Base-by-base conservation (phyloP, 441 rosid species). In the Capsella rubella region DNA sequence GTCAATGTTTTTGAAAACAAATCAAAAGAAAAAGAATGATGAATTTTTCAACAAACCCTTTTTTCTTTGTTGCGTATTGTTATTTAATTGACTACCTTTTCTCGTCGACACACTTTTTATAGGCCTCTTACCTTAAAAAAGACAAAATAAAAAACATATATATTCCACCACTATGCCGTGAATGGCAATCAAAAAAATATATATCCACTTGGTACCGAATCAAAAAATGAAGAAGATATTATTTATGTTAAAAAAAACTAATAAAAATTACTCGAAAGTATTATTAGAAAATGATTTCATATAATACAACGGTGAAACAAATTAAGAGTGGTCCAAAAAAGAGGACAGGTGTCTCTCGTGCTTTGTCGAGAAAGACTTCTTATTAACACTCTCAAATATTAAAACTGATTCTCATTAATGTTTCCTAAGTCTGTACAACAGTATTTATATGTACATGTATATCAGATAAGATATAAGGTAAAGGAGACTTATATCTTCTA, bases 291-390 rank as follows among this genome's bases (percentile, higher is more conserved):
- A 18, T 46, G 15, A 69, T 60, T 52, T 14, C 12, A 2, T 21
- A 15, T 11, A 63, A 56, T 56, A 37, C 5, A 51, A 52, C 9
- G 21, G 43, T 31, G 63, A 50, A 74, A 25, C 40, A 79, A 57
- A 66, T 55, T 43, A 7, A 65, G 76, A 64, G 47, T 79, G 82
- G 82, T 74, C 79, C 82, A 52, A 64, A 64, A 65, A 64, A 45
- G 39, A 27, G 52, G 79, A 45, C 79, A 82, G 78, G 78, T 71
- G 78, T 77, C 75, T 46, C 39, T 78, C 74, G 69, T 64, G 71
- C 66, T 69, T 55, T 64, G 67, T 71, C 76, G 75, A 76, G 54
- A 58, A 74, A 65, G 67, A 43, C 70, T 21, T n/a, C n/a, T n/a
- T n/a, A n/a, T n/a, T n/a, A n/a, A n/a, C n/a, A n/a, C n/a, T n/a